These are phyloP conservation scores for Paracamarosporium sp. DNA, from an alignment of 2,329 filamentous ascomycete genomes.

Conservation along the genomic window DNA sequence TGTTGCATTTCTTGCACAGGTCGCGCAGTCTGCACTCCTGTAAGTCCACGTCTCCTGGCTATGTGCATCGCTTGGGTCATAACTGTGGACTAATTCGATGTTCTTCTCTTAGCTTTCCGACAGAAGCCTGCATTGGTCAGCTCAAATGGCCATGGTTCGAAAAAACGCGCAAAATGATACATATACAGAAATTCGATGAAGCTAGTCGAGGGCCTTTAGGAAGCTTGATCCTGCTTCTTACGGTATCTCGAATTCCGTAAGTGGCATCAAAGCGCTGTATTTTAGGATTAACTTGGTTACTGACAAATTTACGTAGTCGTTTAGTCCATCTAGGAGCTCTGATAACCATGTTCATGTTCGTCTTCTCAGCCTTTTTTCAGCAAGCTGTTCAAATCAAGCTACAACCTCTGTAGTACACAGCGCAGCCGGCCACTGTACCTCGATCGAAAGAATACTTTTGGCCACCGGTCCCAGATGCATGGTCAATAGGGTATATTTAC, in stretches of 20 bases:
- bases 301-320: background rate
- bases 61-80: no score
- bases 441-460: background rate
- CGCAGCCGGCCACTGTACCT: background rate
- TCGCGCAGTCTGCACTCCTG: background rate
- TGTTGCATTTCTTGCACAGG: background rate
- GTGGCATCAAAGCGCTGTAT: background rate
- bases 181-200: background rate
- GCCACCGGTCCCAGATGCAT: background rate
- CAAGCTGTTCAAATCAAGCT: background rate
- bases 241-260: background rate
- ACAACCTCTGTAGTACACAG: background rate
- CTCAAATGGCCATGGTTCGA: constrained; percentile 10
- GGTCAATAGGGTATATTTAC: background rate
- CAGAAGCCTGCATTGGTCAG: constrained; percentile 4
- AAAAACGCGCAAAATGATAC: background rate
- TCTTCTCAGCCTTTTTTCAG: background rate
- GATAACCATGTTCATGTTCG: background rate
- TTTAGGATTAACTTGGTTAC: background rate
- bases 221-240: background rate
- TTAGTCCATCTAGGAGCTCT: background rate
- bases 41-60: background rate
- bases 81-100: background rate
- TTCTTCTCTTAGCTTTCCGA: background rate
- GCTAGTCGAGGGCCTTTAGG: constrained; percentile 1